Percentiles rank a stretch among this genome's conserved stretches.
Evolutionary conservation across 2,329 filamentous ascomycete species (phyloP).

Genomic region (Ophiocordyceps camponoti-floridani): DNA sequence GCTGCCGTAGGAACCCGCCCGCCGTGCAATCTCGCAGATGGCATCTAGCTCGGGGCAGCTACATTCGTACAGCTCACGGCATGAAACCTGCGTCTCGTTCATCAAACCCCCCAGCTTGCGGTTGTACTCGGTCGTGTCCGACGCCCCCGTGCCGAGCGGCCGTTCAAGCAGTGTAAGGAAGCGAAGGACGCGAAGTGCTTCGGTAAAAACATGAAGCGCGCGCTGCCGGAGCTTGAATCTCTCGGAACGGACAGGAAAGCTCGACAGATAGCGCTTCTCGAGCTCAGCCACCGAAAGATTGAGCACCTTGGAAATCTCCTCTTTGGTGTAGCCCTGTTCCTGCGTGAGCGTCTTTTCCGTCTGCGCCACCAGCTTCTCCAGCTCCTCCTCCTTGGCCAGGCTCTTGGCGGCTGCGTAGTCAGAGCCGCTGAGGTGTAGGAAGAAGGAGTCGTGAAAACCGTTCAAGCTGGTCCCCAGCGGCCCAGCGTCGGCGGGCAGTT

Average conservation of each 20-base stretch:
- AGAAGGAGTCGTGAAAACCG: slow-evolving; percentile 75
- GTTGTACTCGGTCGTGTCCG: slow-evolving; percentile 44
- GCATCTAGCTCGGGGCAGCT: slow-evolving; percentile 85
- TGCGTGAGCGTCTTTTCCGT: slow-evolving; percentile 54
- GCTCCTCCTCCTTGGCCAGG: slow-evolving; percentile 41
- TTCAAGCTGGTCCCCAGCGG: slow-evolving; percentile 70
- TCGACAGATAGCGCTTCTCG: slow-evolving; percentile 62
- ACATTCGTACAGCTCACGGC: slow-evolving; percentile 76
- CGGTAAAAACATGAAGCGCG: slow-evolving; percentile 76
- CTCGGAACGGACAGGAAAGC: slow-evolving; percentile 77
- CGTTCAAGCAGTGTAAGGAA: slow-evolving; percentile 66
- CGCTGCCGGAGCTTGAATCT: slow-evolving; percentile 77
- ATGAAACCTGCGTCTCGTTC: slow-evolving; percentile 80
- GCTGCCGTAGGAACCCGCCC: slow-evolving; percentile 67
- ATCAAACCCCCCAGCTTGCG: slow-evolving; percentile 60
- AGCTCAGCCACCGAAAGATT: slow-evolving; percentile 52
- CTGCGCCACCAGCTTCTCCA: slow-evolving; percentile 53
- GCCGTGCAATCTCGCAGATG: slow-evolving; percentile 62
- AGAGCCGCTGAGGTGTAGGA: slow-evolving; percentile 27
- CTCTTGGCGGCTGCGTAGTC: slow-evolving; percentile 23
- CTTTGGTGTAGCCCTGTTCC: slow-evolving; percentile 72
- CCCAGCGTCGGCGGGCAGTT: slow-evolving; percentile 58
- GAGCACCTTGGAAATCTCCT: slow-evolving; percentile 62
- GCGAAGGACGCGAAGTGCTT: slow-evolving; percentile 68
- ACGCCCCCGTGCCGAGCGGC: slow-evolving; percentile 17